A percentile compares a stretch with the other conserved stretches of the same genome.
Evolutionary conservation across 2,329 filamentous ascomycete species (phyloP).

Genomic region (Fusarium lyarnte): DNA sequence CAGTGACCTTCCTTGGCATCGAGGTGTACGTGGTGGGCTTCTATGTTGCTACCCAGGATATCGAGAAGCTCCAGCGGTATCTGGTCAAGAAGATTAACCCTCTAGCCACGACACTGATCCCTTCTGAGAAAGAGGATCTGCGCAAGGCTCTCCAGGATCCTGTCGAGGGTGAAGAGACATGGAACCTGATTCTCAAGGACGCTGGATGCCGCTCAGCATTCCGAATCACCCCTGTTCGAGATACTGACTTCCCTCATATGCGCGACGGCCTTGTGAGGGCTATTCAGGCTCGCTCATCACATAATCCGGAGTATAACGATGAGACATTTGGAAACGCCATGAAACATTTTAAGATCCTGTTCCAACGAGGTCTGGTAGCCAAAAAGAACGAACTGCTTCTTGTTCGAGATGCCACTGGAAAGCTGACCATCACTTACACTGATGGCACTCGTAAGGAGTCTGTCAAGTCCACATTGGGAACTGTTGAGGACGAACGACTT

Average conservation of each 20-base stretch:
- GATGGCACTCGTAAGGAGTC: slow-evolving; percentile 62
- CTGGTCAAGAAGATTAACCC: slow-evolving; percentile 81
- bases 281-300: slow-evolving; percentile 77
- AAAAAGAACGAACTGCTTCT: slow-evolving; percentile 84
- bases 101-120: slow-evolving; percentile 82
- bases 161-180: slow-evolving; percentile 74
- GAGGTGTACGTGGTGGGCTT: slow-evolving; percentile 95
- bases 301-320: slow-evolving; percentile 67
- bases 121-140: slow-evolving; percentile 81
- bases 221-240: slow-evolving; percentile 87
- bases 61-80: slow-evolving; percentile 80
- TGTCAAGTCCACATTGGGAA: slow-evolving; percentile 69
- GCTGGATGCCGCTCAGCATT: slow-evolving; percentile 78
- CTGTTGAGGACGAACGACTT: slow-evolving; percentile 80
- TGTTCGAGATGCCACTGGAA: slow-evolving; percentile 71
- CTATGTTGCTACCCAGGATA: slow-evolving; percentile 86
- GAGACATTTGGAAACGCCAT: slow-evolving; percentile 81
- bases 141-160: slow-evolving; percentile 76
- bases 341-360: slow-evolving; percentile 81
- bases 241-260: slow-evolving; percentile 93
- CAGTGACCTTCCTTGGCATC: slow-evolving; percentile 88
- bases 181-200: slow-evolving; percentile 75
- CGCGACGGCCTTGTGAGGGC: slow-evolving; percentile 91
- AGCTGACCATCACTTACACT: slow-evolving; percentile 74
- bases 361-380: slow-evolving; percentile 81